Conservation (phyloP, 768 basidiomycete genomes). For the Porphyrellus cyaneotinctus region DNA sequence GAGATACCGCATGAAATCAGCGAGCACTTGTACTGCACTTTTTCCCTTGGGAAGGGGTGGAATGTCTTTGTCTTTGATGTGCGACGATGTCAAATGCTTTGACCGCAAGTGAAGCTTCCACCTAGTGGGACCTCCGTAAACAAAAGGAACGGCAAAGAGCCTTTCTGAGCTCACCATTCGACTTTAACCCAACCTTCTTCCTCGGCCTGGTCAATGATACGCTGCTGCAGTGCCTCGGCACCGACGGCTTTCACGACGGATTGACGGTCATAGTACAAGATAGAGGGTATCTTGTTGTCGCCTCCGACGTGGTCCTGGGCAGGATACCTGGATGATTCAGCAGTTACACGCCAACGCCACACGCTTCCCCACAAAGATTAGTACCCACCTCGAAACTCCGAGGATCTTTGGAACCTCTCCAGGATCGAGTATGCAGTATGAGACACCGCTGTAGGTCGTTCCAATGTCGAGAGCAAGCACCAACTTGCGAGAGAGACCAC, state of each 20-base stretch:
- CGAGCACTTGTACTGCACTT: conserved; percentile 19
- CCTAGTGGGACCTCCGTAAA: not conserved
- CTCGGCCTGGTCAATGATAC: not conserved
- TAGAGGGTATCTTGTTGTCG: conserved; percentile 46
- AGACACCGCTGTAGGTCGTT: conserved; percentile 41
- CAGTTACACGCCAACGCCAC: not conserved
- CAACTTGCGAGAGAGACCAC: conserved; percentile 32
- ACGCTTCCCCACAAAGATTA: not conserved
- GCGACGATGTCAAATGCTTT: conserved; percentile 20
- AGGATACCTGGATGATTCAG: conserved; percentile 36
- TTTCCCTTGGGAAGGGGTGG: conserved; percentile 20
- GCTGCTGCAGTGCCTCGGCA: conserved; percentile 29
- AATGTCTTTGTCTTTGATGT: conserved; percentile 19
- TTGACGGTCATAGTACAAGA: conserved; percentile 44
- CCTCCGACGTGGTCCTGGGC: conserved; percentile 44
- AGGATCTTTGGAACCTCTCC: conserved; percentile 31
- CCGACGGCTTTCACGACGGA: conserved; percentile 41
- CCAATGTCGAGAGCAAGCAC: conserved; percentile 44
- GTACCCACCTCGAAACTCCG: conserved; percentile 26
- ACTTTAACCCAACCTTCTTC: conserved; percentile 3
- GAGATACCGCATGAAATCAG: conserved; percentile 27
- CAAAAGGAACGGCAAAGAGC: not conserved
- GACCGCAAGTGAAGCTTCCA: conserved; percentile 32
- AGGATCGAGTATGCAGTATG: conserved; percentile 35
- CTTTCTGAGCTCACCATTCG: not conserved